Evolutionary conservation across 2,329 filamentous ascomycete species (phyloP).

Genomic region (Xylaria hypoxylon): DNA sequence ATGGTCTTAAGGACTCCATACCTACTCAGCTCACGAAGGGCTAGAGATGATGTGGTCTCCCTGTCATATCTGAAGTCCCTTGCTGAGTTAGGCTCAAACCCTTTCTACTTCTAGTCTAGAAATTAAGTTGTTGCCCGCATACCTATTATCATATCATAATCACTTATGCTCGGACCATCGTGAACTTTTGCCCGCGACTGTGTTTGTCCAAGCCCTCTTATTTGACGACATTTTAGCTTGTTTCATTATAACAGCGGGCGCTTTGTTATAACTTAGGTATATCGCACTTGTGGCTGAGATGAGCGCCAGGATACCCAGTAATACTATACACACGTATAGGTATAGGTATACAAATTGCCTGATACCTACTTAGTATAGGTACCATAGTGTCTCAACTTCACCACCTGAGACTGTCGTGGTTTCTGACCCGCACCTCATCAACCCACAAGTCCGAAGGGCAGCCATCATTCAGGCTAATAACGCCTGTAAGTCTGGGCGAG

Average conservation of each 20-base stretch:
- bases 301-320: conserved; percentile 26
- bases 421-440: conserved; percentile 22
- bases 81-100: not conserved
- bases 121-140: no score
- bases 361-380: no score
- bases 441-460: not conserved
- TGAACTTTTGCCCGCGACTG: conserved; percentile 3
- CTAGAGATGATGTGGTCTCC: not conserved
- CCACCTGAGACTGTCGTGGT: conserved; percentile 33
- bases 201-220: not conserved
- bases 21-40: no score
- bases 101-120: not conserved
- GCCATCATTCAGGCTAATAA: not conserved
- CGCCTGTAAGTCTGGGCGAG: no score
- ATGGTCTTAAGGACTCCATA: not conserved
- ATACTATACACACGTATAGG: no score
- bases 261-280: no score
- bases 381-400: conserved; percentile 14
- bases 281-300: conserved; percentile 19
- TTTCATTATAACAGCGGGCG: conserved; percentile 27
- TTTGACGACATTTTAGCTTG: conserved; percentile 18
- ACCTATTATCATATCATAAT: not conserved
- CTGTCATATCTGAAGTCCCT: conserved; percentile 6
- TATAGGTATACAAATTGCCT: no score
- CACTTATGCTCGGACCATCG: not conserved